Base-by-base conservation (phyloP, 306 rosid species). In the Quercus mongolica region DNA sequence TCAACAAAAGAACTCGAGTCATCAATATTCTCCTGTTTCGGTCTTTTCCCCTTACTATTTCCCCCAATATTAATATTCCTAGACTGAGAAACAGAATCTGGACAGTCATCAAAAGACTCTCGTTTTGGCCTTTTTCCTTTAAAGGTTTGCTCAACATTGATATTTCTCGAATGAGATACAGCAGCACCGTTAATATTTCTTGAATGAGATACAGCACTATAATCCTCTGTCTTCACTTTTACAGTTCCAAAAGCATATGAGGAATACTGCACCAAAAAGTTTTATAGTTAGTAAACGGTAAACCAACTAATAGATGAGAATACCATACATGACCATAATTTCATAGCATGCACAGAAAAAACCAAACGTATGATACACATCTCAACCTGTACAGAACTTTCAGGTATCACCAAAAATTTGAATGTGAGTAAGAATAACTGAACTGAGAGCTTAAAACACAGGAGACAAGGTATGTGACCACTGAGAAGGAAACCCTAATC, bases 101-200 rank as follows among this genome's bases (percentile, higher is more conserved):
- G 76, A 80, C 77, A 19, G 75, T 77, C 89, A 77, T 87, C 88
- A 46, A 13, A 78, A 28, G 17, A n/a, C 74, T 89, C 92, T 74
- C 86, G 87, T 82, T 90, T 95, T 74, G 93, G 89, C 80, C 87
- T 82, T 79, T 86, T 83, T 55, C 90, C 92, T 76, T 56, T 79
- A 69, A 51, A 78, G 75, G 69, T 80, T 78, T 75, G 91, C 74
- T 82, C 88, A 0, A 78, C 31, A 76, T 83, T 65, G 74, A 69
- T 21, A 62, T 65, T 77, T 41, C 86, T 77, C 23, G 87, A 77
- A 38, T 74, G 92, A 74, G 87, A 73, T 74, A 84, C 79, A 54
- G 73, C 83, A 26, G 46, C 46, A 41, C 46, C 11, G 11, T 41
- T 38, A 2, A 38, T 7, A 38, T 7, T 38, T 38, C 46, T 38